Conservation (phyloP, 1,284 basidiomycete species). For the Ceratobasidium sp. region DNA sequence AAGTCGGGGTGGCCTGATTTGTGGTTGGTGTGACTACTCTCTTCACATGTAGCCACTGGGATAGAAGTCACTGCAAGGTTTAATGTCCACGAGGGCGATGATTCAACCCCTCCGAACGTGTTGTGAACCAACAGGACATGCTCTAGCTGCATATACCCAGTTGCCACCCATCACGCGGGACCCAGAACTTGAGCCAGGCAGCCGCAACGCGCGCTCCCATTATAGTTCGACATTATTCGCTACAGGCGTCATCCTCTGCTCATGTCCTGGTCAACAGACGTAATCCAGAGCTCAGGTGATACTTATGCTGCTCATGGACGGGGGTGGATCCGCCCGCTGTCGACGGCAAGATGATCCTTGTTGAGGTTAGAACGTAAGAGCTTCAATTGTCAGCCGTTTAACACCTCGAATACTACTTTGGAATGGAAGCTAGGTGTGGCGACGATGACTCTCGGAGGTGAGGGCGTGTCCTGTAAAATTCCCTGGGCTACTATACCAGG, state of each 20-base stretch:
- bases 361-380: no score
- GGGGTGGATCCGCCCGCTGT: background rate
- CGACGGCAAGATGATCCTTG: background rate
- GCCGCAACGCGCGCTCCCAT: background rate
- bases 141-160: background rate
- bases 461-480: no score
- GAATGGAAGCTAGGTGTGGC: no score
- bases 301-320: background rate
- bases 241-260: background rate
- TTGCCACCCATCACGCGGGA: background rate
- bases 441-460: no score
- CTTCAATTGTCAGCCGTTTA: no score
- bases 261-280: background rate
- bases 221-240: background rate
- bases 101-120: background rate
- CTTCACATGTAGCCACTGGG: background rate
- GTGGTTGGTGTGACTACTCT: slow-evolving; percentile 19
- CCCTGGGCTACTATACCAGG: no score
- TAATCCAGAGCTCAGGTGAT: slow-evolving; percentile 15
- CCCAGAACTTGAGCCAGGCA: background rate
- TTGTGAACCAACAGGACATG: background rate
- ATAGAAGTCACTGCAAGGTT: background rate
- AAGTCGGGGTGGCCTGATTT: background rate
- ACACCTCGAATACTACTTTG: no score
- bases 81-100: no score